Conservation (phyloP, 768 basidiomycete species). For the Russula olivacea region DNA sequence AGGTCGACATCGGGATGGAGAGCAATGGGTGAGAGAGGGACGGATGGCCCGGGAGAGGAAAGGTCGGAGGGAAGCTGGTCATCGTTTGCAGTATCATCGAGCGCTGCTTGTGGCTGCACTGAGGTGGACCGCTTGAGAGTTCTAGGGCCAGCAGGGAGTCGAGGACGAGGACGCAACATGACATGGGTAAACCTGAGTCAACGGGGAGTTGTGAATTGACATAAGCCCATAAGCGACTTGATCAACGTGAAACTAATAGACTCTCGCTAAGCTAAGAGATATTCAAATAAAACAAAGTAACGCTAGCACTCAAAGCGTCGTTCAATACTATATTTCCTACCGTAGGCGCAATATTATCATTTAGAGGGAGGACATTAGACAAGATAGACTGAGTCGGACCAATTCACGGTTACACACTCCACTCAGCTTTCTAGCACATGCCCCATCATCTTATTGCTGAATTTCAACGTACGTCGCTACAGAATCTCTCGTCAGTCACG, state of each 20-base stretch:
- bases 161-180: constrained; percentile 15
- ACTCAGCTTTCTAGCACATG: background rate
- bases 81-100: background rate
- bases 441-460: constrained; percentile 29
- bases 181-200: background rate
- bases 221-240: background rate
- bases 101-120: background rate
- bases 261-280: too few relatives aligned
- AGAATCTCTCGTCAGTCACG: background rate
- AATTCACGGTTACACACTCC: background rate
- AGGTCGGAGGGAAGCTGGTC: background rate
- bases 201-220: background rate
- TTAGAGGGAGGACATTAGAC: background rate
- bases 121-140: constrained; percentile 8
- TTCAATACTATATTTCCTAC: background rate
- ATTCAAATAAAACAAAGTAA: too few relatives aligned
- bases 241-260: too few relatives aligned
- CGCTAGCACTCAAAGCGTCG: too few relatives aligned
- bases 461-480: constrained; percentile 18
- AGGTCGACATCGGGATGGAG: background rate
- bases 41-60: background rate
- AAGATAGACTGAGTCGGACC: background rate
- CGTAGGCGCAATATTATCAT: background rate
- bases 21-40: background rate
- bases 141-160: constrained; percentile 19